Base-by-base conservation (phyloP, 2,329 filamentous ascomycete species). In the Onygenales sp. region DNA sequence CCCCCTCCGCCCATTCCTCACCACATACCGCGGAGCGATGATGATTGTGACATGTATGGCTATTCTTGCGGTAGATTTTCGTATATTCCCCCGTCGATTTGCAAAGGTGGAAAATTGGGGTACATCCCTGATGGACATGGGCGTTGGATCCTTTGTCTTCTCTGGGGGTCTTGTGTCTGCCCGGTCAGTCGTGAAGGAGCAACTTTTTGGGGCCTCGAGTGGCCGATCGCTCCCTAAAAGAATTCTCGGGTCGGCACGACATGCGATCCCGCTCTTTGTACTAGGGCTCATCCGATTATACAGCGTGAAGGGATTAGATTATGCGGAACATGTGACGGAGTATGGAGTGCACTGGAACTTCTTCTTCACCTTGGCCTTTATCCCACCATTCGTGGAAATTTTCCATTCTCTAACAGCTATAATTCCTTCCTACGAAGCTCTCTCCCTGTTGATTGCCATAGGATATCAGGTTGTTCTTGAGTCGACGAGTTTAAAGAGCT, bases 311-410 rank as follows among this genome's bases (percentile, higher is more conserved):
- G 88, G 88, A 6, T 75, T 96, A 33, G 90, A 97, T 66, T 98
- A 98, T 66, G 91, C 91, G 2, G 93, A 98, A 68, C 93, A 98
- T 73, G 89, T 96, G 54, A 90, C 88, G 11, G 93, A 98, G 67
- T 98, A 98, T 65, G 93, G 93, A 43, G 88, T 98, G 8, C 93
- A 98, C 70, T 98, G 93, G 93, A 98, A 98, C 70, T 98, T 98
- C 70, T 98, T 98, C 78, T 97, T 97, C 72, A 98, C 93, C 0
- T 77, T 98, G 8, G 91, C 84, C 5, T 80, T 96, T 47, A 74
- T 98, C 27, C 89, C 92, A 0, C 91, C 91, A 0, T 95, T 95
- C 63, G 84, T 95, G 51, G 90, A 92, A 32, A 68, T 93, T 0
- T 88, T 92, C 56, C 88, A 94, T 66, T 80, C 86, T 0, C 73